Evolutionary conservation across 495 filamentous ascomycete genomes (phyloP), one percentile per base, ranked within the genome.

Genomic region (Letharia columbiana): DNA sequence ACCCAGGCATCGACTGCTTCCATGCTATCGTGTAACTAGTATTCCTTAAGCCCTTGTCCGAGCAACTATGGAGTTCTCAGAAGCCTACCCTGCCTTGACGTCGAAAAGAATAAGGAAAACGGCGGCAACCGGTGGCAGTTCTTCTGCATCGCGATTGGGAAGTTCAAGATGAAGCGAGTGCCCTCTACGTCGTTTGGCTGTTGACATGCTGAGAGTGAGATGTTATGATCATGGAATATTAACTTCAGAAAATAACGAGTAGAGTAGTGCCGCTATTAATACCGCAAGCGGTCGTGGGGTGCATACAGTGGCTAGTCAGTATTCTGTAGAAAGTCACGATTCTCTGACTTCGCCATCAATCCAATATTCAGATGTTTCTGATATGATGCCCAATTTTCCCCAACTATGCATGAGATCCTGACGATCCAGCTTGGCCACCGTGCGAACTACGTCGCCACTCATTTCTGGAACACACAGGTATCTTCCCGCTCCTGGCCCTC

Each of bases 381-480:
- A 37, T 20, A 57, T 57, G 33, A 57, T 37, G 12, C 31, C 33
- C 10, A 8, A 20, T 28, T 5, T 63, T 31, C 18, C 45, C 39
- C 41, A 56, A 73, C 65, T 12, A 99, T 99, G 94, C 92, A 95
- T 78, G 94, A 99, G 74, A 92, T 98, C 66, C 82, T 99, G 65
- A 96, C 94, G 2, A 77, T 98, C 54, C 94, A 99, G 78, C 84
- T 98, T 62, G 94, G 94, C 49, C 90, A 96, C 71, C 86, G 87
- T 73, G 89, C 87, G 71, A 99, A 99, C 77, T 96, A 97, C 71
- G 75, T 97, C 39, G 92, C 88, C n/a, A 96, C 91, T 0, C 94
- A 99, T 78, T 98, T 96, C 74, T 99, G 95, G 95, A 99, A 99
- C 71, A 81, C 91, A 39, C 93, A 97, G 80, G 87, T 89, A 78